Conservation (phyloP, 2,329 filamentous ascomycete species). For the Fusarium nematophilum region DNA sequence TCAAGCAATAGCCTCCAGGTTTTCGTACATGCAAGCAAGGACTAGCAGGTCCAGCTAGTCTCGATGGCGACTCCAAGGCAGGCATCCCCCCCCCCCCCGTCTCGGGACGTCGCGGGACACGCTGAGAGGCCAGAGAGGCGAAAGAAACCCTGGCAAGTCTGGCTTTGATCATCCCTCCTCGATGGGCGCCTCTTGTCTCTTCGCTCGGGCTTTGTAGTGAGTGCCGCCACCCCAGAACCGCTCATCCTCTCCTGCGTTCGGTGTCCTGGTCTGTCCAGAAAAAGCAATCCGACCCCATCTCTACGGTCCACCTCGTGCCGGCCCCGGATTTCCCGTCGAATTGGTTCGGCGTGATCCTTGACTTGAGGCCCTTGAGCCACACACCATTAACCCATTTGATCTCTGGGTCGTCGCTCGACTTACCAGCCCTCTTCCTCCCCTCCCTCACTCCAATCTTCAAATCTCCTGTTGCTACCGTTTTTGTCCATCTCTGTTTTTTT, state of each 20-base stretch:
- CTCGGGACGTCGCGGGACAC: background rate
- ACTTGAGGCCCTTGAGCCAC: slow-evolving; percentile 21
- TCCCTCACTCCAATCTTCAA: slow-evolving; percentile 19
- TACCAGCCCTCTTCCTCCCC: slow-evolving; percentile 21
- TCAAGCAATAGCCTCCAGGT: background rate
- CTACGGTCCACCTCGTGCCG: slow-evolving; percentile 19
- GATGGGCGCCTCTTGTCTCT: too few species aligned
- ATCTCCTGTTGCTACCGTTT: slow-evolving; percentile 8
- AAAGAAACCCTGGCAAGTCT: background rate
- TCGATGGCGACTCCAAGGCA: background rate
- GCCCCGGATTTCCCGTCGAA: slow-evolving; percentile 46
- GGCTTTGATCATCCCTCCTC: too few species aligned
- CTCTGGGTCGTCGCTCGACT: slow-evolving; percentile 13
- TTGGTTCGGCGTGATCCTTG: slow-evolving; percentile 44
- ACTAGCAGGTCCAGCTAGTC: too few species aligned
- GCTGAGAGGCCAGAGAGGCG: background rate
- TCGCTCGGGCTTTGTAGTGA: too few species aligned
- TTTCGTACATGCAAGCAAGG: background rate
- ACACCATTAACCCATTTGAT: slow-evolving; percentile 31
- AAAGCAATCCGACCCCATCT: slow-evolving; percentile 29
- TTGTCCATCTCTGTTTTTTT: slow-evolving; percentile 8
- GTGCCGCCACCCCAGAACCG: slow-evolving; percentile 8
- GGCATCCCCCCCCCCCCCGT: too few species aligned
- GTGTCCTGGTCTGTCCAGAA: too few species aligned
- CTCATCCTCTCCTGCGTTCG: too few species aligned